Base-by-base conservation (phyloP, 805 yeast species). In the Metschnikowia koreensis region DNA sequence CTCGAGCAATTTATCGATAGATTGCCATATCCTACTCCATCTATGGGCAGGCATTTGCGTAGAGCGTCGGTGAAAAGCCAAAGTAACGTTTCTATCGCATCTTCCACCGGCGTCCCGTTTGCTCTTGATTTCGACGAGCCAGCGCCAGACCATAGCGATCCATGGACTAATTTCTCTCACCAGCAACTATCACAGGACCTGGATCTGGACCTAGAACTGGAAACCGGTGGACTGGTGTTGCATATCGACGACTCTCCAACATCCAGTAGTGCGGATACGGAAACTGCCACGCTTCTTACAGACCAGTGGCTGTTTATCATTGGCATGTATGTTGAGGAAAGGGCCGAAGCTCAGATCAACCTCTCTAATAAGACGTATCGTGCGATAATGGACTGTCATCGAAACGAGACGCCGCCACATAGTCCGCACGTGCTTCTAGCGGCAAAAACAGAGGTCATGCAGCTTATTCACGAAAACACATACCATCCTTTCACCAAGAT, bases 271-370 rank as follows among this genome's bases (percentile, higher is more conserved):
- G 43, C 41, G 33, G 45, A 16, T 15, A 28, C 47, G 26, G 44
- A 38, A 2, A 9, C 34, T 6, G 6, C 10, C 28, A 12, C 28
- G 34, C 52, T 49, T 36, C 34, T 49, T 10, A 8, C 39, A 12
- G 53, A 62, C 22, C 75, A 75, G 54, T 77, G 79, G 72, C 55
- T 62, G 22, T 53, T 59, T 47, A 74, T 81, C 40, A 62, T 81
- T 15, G 53, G 59, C 22, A 63, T 59, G n/a, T 81, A 73, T 59
- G 70, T 81, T 38, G 51, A 56, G 11, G 68, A 66, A 12, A 71
- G 77, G 49, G 69, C 84, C 1, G 73, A 75, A 2, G 68, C 67
- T 39, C 83, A 81, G 60, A 71, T 81, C 52, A 81, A 81, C 61
- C 55, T 81, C 26, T 76, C 83, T 0, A 60, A 68, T 52, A 66